A percentile compares a stretch with the other conserved stretches of the same genome.
These are phyloP conservation scores for Thalassiosira profunda DNA, from an alignment of 108 stramenopile species.

Conservation along the genomic window DNA sequence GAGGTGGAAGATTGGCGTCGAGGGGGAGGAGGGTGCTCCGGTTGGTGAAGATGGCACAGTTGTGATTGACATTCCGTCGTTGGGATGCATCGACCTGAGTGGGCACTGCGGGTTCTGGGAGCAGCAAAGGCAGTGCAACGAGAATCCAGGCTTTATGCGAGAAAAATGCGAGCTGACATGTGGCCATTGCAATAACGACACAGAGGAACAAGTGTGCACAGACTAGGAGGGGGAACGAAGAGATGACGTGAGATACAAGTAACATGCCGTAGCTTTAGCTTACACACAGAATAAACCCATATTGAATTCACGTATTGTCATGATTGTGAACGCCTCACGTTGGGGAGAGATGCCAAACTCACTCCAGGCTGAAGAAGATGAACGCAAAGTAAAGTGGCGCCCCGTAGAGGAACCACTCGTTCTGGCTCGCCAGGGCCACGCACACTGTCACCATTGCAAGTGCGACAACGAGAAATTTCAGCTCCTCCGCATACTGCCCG, in stretches of 20 bases:
- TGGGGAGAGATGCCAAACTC: too few species aligned
- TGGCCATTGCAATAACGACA: conserved; percentile 1
- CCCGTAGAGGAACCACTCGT: not conserved
- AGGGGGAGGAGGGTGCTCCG: conserved; percentile 1
- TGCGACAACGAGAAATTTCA: not conserved
- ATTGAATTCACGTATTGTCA: too few species aligned
- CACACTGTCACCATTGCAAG: not conserved
- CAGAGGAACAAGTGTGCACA: too few species aligned
- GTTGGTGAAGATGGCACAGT: conserved; percentile 25
- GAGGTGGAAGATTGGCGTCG: conserved; percentile 46
- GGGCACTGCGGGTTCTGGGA: conserved; percentile 68
- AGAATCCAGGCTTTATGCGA: conserved; percentile 63
- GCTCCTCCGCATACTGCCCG: not conserved
- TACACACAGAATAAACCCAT: too few species aligned
- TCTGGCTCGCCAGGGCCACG: not conserved
- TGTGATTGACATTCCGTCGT: conserved; percentile 29
- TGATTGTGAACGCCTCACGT: too few species aligned
- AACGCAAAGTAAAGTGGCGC: conserved; percentile 4
- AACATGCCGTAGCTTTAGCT: too few species aligned
- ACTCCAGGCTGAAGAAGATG: not conserved
- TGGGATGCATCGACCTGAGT: conserved; percentile 53
- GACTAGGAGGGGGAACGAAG: too few species aligned
- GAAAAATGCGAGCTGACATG: conserved; percentile 51
- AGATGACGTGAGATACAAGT: too few species aligned
- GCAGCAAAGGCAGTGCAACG: conserved; percentile 38